Evolutionary conservation across 2,329 filamentous ascomycete genomes (phyloP), one percentile per base, ranked within the genome.

Genomic region (Pestalotiopsis sp.): DNA sequence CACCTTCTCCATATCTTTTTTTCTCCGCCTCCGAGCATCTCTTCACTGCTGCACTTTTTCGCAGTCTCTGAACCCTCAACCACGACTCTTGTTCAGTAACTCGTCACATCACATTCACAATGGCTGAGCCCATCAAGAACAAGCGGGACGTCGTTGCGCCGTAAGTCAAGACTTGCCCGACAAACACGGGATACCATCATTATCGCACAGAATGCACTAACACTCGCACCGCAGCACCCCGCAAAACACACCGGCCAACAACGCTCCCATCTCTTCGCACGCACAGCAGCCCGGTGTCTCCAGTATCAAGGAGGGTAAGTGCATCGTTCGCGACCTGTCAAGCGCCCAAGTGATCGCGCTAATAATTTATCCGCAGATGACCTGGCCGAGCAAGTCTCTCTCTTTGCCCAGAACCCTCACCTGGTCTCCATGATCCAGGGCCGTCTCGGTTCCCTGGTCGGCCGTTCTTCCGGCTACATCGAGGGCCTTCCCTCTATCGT

Each of bases 351-450:
- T 17, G 76, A 69, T 31, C 45, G 27, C n/a, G 49, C 41, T 67
- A 49, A 65, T 4, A 39, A n/a, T 12, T 25, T 9, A 56, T 68
- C 59, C 73, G 71, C 81, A 98, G 96, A 98, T 90, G 94, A 97
- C 72, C 86, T 97, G 77, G 69, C 69, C 52, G 94, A 98, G 80
- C 93, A 93, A 71, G 95, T 95, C 70, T 95, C 93, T 71, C 91
- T 99, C 80, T 97, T 99, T 79, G 95, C 96, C 75, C 92, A 96
- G 82, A 97, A 99, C 85, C 96, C 97, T 70, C 92, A 92, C 77
- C 90, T 99, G 74, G 93, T 98, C 71, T 93, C 94, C 74, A 96
- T 99, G 94, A 98, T 99, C 82, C 94, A 99, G 86, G 95, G 94
- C 77, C 96, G 96, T 82, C 92, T 99, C 76, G 94, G 94, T 73